A percentile compares a stretch with the other conserved stretches of the same genome.
Evolutionary conservation across 331 rosid species (phyloP).

Genomic region (Arachis monticola): DNA sequence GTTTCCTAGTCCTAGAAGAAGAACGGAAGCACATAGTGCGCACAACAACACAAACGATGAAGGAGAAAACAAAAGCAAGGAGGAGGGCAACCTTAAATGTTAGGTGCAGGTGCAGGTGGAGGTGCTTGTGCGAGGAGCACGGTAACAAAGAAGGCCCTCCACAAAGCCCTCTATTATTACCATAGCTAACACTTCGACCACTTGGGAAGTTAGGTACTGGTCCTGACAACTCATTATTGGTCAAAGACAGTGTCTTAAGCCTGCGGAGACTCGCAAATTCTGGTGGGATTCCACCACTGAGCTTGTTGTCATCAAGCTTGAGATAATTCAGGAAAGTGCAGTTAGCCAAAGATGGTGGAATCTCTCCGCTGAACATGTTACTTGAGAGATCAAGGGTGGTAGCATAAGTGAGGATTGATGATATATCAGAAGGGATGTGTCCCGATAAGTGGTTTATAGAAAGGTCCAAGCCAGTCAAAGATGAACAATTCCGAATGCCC

Average conservation of each 20-base stretch:
- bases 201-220: constrained; percentile 4
- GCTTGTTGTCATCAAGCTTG: constrained; percentile 38
- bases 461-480: constrained; percentile 42
- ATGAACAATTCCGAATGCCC: constrained; percentile 5
- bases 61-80: constrained; percentile 32
- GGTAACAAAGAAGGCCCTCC: constrained; percentile 38
- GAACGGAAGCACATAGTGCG: not conserved
- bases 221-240: constrained; percentile 43
- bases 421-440: constrained; percentile 45
- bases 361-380: constrained; percentile 47
- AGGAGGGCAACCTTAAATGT: constrained; percentile 26
- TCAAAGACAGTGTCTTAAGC: not conserved
- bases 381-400: constrained; percentile 41
- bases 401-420: not conserved
- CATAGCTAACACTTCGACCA: not conserved
- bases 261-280: not conserved
- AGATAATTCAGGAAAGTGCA: constrained; percentile 35
- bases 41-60: not conserved
- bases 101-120: not conserved
- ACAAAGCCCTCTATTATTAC: constrained; percentile 40
- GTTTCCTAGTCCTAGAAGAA: not conserved
- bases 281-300: constrained; percentile 40
- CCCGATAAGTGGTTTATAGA: constrained; percentile 39
- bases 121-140: not conserved
- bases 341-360: constrained; percentile 35